Evolutionary conservation across 805 yeast genomes (phyloP).

Genomic region (Kodamaea laetipori): DNA sequence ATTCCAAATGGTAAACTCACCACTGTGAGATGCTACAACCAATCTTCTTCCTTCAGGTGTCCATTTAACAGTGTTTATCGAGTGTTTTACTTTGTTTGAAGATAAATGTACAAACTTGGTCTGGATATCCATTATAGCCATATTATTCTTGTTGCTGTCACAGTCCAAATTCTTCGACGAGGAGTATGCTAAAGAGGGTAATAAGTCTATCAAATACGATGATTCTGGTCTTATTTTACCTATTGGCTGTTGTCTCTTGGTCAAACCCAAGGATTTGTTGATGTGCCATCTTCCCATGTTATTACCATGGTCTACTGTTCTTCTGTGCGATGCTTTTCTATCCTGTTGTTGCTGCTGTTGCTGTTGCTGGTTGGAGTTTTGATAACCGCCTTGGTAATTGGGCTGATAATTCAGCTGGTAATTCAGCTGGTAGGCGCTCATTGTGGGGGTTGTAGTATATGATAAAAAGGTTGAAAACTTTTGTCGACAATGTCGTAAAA

Average conservation of each 20-base stretch:
- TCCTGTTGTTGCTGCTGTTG: conserved; percentile 48
- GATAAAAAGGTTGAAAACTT: too few relatives aligned
- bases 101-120: conserved; percentile 88
- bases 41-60: conserved; percentile 95
- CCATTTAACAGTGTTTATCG: conserved; percentile 89
- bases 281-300: conserved; percentile 65
- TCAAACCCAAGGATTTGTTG: conserved; percentile 47
- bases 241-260: conserved; percentile 32
- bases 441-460: conserved; percentile 4
- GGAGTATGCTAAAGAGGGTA: conserved; percentile 66
- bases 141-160: conserved; percentile 28
- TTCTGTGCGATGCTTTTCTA: conserved; percentile 56
- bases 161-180: conserved; percentile 31
- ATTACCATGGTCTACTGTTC: conserved; percentile 79
- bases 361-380: conserved; percentile 38
- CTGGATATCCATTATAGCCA: conserved; percentile 62
- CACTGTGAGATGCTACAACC: conserved; percentile 86
- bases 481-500: conserved; percentile 1
- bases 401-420: conserved; percentile 12
- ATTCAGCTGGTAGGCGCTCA: conserved; percentile 9
- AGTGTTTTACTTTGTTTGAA: conserved; percentile 88
- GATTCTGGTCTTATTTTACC: conserved; percentile 70
- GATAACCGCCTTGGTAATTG: conserved; percentile 11
- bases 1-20: conserved; percentile 97
- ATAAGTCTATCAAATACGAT: conserved; percentile 59